Evolutionary conservation across 768 basidiomycete species (phyloP).

Genomic region (Kwoniella dendrophila): DNA sequence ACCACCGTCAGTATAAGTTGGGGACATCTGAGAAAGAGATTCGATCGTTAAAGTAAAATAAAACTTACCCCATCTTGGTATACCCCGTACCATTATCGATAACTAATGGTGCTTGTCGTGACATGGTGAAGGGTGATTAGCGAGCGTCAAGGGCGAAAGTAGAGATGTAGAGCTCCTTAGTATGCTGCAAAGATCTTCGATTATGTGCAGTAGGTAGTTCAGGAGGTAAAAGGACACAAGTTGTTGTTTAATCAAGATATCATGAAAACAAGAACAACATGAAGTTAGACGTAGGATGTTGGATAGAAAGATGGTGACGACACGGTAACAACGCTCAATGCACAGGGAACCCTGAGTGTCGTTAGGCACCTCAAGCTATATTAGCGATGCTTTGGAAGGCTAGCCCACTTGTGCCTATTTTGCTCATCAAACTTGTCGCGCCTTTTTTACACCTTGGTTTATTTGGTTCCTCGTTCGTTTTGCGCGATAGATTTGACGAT

Average conservation of each 20-base stretch:
- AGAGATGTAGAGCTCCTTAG: no score
- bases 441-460: no score
- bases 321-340: neutral
- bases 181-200: no score
- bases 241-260: neutral
- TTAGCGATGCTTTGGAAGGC: neutral
- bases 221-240: neutral
- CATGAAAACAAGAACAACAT: neutral
- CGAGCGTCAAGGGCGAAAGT: neutral
- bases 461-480: no score
- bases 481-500: no score
- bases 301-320: slow-evolving; percentile 1
- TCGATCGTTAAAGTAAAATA: neutral
- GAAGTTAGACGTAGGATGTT: neutral
- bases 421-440: no score
- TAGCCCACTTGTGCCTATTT: neutral
- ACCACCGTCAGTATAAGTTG: neutral
- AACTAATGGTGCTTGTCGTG: slow-evolving; percentile 86
- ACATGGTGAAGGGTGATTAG: slow-evolving; percentile 62
- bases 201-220: neutral
- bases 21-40: neutral
- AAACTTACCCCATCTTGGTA: slow-evolving; percentile 88
- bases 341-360: neutral
- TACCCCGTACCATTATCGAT: slow-evolving; percentile 98
- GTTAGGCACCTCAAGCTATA: neutral